Percentiles rank a stretch among this genome's conserved stretches.
These are phyloP conservation scores for Hanseniaspora taiwanica DNA, from an alignment of 805 yeast species.

Conservation along the genomic window DNA sequence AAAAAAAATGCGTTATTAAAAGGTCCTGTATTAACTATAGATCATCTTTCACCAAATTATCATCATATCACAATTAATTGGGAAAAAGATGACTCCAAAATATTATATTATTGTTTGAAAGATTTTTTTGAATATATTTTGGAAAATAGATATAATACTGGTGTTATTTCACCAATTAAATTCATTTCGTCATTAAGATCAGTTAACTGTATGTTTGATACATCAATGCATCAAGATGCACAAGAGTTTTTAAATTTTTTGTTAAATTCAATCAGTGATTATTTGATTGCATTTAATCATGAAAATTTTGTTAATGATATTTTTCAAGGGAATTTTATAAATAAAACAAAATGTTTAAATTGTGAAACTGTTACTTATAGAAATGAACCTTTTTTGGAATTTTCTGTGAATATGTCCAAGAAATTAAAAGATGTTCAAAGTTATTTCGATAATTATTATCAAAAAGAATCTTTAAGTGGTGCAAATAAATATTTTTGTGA, in stretches of 20 bases:
- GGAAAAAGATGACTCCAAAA: constrained; percentile 5
- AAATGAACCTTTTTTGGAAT: constrained; percentile 77
- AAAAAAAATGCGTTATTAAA: constrained; percentile 63
- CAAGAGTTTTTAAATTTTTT: constrained; percentile 89
- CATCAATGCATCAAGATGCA: constrained; percentile 96
- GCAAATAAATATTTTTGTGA: constrained; percentile 91
- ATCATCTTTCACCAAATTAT: constrained; percentile 31
- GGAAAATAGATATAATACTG: constrained; percentile 54
- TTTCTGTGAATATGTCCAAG: constrained; percentile 56
- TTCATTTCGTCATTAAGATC: constrained; percentile 64
- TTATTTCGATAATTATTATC: constrained; percentile 68
- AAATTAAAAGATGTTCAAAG: constrained; percentile 47
- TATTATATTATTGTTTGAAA: constrained; percentile 54
- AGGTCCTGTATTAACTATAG: constrained; percentile 80
- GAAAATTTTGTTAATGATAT: constrained; percentile 48
- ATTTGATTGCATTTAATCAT: constrained; percentile 14
- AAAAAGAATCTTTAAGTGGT: constrained; percentile 73
- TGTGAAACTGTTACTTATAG: constrained; percentile 75
- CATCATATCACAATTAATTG: background rate
- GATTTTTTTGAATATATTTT: constrained; percentile 77
- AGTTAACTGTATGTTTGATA: constrained; percentile 74
- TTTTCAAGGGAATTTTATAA: constrained; percentile 75
- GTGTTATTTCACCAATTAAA: constrained; percentile 73
- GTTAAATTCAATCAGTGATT: constrained; percentile 57
- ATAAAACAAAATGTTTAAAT: constrained; percentile 78